phyloP scores from a whole-genome alignment of 2,329 filamentous ascomycete species.

The Fusarium floridanum region DNA sequence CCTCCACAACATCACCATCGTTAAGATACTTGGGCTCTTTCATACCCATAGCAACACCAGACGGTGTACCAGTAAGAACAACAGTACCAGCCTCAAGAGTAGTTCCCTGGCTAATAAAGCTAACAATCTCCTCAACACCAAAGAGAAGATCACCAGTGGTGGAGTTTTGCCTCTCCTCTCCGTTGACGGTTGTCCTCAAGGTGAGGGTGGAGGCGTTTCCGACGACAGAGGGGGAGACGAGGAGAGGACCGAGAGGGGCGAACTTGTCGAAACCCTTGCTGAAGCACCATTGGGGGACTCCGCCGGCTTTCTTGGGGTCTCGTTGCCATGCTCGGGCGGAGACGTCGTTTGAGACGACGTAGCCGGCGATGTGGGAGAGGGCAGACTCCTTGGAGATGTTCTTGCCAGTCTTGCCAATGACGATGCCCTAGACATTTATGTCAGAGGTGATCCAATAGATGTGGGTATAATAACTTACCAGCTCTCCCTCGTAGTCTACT shows the following conservation, averaged over 20 bases:
- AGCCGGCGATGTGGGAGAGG: constrained; percentile 62
- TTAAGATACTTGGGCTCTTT: constrained; percentile 58
- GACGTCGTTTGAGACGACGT: constrained; percentile 63
- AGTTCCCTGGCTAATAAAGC: constrained; percentile 61
- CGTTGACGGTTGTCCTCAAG: constrained; percentile 61
- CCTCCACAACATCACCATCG: constrained; percentile 58
- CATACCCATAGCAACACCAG: constrained; percentile 62
- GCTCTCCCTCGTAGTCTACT: constrained; percentile 64
- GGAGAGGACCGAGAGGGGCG: constrained; percentile 65
- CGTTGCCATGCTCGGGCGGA: constrained; percentile 66
- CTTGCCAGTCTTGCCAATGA: constrained; percentile 67
- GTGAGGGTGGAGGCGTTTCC: constrained; percentile 47
- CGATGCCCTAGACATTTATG: too few relatives aligned
- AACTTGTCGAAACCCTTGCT: constrained; percentile 69
- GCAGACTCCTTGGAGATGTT: constrained; percentile 61
- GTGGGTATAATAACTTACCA: too few relatives aligned
- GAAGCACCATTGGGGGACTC: constrained; percentile 65
- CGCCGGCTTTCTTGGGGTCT: constrained; percentile 59
- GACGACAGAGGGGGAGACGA: constrained; percentile 50
- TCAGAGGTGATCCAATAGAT: too few relatives aligned
- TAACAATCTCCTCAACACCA: constrained; percentile 59
- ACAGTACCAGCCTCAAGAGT: constrained; percentile 65
- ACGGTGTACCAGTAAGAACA: constrained; percentile 62
- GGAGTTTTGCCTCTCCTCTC: constrained; percentile 62
- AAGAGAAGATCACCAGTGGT: constrained; percentile 65